A percentile compares a stretch with the other conserved stretches of the same genome.
phyloP scores from a whole-genome alignment of 2,329 filamentous ascomycete genomes.

The Graphiopsis chlorocephala region DNA sequence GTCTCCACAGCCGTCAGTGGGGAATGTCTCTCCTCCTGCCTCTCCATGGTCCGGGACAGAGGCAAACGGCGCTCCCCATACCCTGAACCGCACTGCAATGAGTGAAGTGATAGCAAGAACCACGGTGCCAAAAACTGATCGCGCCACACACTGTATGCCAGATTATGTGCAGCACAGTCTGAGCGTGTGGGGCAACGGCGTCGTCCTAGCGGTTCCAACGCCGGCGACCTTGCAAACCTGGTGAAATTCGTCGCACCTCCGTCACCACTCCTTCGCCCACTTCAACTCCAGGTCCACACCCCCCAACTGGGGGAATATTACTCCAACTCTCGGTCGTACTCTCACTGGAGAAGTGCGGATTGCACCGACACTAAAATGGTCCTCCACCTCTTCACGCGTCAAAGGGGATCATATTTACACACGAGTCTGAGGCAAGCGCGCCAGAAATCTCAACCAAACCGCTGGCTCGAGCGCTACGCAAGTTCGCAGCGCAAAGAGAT shows the following conservation, averaged over 20 bases:
- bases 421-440: conserved; percentile 1
- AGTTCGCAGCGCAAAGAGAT: conserved; percentile 1
- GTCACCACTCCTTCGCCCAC: conserved; percentile 2
- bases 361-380: conserved; percentile 14
- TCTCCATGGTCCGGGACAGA: neutral
- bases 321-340: conserved; percentile 15
- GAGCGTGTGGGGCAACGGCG: conserved; percentile 11
- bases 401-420: neutral
- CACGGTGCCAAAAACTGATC: conserved; percentile 1
- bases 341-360: conserved; percentile 12
- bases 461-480: conserved; percentile 12
- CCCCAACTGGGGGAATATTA: conserved; percentile 4
- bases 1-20: neutral
- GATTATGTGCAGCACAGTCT: conserved; percentile 6
- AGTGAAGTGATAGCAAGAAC: neutral
- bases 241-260: neutral
- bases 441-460: conserved; percentile 13
- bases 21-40: neutral
- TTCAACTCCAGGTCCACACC: conserved; percentile 9
- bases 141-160: neutral
- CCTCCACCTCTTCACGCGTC: conserved; percentile 14
- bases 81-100: neutral
- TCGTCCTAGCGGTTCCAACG: conserved; percentile 4
- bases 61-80: neutral
- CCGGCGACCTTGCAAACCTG: neutral